Percentiles rank a stretch among this genome's conserved stretches.
These are phyloP conservation scores for Pythium oligandrum DNA, from an alignment of 352 stramenopile species.

Conservation along the genomic window DNA sequence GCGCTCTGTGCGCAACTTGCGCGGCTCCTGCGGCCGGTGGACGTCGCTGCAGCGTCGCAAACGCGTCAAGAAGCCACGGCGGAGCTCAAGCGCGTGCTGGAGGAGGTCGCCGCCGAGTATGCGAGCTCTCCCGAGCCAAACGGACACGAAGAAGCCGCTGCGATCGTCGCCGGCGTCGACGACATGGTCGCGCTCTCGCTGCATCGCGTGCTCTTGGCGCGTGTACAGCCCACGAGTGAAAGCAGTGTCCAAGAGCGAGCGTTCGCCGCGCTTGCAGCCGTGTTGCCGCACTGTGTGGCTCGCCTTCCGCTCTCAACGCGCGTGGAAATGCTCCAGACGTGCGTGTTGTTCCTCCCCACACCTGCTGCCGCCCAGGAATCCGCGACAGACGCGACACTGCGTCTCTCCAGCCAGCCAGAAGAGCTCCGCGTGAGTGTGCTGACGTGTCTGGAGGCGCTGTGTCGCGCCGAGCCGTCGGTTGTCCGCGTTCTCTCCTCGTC, in stretches of 20 bases:
- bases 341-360: constrained; percentile 49
- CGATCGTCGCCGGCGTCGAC: constrained; percentile 33
- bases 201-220: constrained; percentile 43
- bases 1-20: constrained; percentile 65
- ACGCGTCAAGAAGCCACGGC: not conserved
- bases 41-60: not conserved
- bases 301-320: constrained; percentile 4
- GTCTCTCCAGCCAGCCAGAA: constrained; percentile 30
- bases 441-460: constrained; percentile 29
- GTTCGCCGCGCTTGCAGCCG: constrained; percentile 24
- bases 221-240: constrained; percentile 19
- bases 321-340: constrained; percentile 39
- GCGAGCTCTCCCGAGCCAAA: too few species aligned
- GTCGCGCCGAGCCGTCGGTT: not conserved
- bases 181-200: constrained; percentile 63
- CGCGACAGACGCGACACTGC: not conserved
- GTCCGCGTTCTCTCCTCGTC: constrained; percentile 3
- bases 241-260: constrained; percentile 23
- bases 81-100: not conserved
- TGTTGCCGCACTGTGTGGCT: constrained; percentile 28
- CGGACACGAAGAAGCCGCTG: too few species aligned
- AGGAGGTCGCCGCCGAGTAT: not conserved
- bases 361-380: constrained; percentile 15
- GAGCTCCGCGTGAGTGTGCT: constrained; percentile 57
- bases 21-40: constrained; percentile 33